A percentile compares a stretch with the other conserved stretches of the same genome.
These are phyloP conservation scores for Penicillium mononematosum DNA, from an alignment of 495 filamentous ascomycete genomes.

Conservation along the genomic window DNA sequence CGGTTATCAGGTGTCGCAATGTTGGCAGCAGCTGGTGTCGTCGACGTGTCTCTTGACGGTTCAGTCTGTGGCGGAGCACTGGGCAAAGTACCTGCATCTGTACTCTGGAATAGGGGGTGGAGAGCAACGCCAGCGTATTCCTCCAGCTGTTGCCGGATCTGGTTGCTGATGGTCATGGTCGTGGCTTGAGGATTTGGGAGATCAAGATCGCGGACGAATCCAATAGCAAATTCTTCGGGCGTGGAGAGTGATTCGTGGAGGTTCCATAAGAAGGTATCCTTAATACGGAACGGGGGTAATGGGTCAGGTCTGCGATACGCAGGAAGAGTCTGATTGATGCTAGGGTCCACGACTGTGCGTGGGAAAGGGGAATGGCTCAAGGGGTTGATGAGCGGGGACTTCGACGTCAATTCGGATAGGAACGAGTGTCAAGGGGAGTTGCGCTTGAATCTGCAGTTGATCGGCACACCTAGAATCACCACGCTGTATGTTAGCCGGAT, in stretches of 20 bases:
- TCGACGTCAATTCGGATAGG: conserved; percentile 97
- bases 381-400: conserved; percentile 72
- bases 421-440: conserved; percentile 84
- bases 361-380: conserved; percentile 71
- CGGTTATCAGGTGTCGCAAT: conserved; percentile 50
- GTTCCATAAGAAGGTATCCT: conserved; percentile 97
- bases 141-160: conserved; percentile 92
- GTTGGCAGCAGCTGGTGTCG: conserved; percentile 48
- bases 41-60: conserved; percentile 50
- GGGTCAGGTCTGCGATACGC: conserved; percentile 75
- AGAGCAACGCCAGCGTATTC: conserved; percentile 94
- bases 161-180: conserved; percentile 78
- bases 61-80: conserved; percentile 35
- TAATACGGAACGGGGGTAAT: conserved; percentile 78
- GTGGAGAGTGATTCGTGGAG: conserved; percentile 92
- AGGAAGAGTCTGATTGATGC: conserved; percentile 62
- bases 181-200: conserved; percentile 69
- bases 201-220: conserved; percentile 92
- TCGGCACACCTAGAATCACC: conserved; percentile 43
- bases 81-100: conserved; percentile 42
- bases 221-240: conserved; percentile 88
- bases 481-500: conserved; percentile 12
- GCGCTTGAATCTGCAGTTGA: conserved; percentile 78
- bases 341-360: conserved; percentile 57
- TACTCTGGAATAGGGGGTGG: conserved; percentile 80